Evolutionary conservation across 2,329 filamentous ascomycete species (phyloP), one percentile per base, ranked within the genome.

Genomic region (Cercospora janseana): DNA sequence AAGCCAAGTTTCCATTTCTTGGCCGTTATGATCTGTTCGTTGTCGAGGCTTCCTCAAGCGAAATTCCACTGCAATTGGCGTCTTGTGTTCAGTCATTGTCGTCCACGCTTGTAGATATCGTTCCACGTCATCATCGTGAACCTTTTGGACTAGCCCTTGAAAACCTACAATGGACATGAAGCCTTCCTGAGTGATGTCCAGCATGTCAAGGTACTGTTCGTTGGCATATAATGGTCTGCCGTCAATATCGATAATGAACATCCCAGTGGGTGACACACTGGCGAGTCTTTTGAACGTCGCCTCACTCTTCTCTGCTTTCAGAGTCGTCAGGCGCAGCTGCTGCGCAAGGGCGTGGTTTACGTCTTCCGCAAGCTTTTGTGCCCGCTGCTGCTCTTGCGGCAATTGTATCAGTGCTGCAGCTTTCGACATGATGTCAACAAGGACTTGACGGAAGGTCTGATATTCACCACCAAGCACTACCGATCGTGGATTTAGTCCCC

Each of bases 141-240:
- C 46, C 4, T 51, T 45, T 8, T 56, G 56, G 7, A 23, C 32
- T 15, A 49, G 21, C 27, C 46, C 37, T 5, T 55, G 32, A 51
- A 53, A 60, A 8, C 31, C 37, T 28, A 9, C 15, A 16, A 47
- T 47, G 10, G 24, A 21, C 6, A 34, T 35, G 44, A 55, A 40
- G 8, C 59, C 48, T 24, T 61, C 59, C 31, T 57, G 42, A 9
- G 60, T 55, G 7, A 58, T 46, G 3, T 57, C 59, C 8, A 71
- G 63, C 34, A 72, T 63, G 1, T 69, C 64, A 21, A 63, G 65
- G 62, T 70, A 75, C 3, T 64, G 60, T 37, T 73, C 64, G 41
- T 75, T 75, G 5, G 69, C 61, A 51, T 73, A 72, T 0, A 69
- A 60, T 10, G 69, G 67, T 6, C 55, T 58, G 2, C 72, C 70